phyloP scores from a whole-genome alignment of 352 stramenopile genomes.

The Aphanomyces astaci region DNA sequence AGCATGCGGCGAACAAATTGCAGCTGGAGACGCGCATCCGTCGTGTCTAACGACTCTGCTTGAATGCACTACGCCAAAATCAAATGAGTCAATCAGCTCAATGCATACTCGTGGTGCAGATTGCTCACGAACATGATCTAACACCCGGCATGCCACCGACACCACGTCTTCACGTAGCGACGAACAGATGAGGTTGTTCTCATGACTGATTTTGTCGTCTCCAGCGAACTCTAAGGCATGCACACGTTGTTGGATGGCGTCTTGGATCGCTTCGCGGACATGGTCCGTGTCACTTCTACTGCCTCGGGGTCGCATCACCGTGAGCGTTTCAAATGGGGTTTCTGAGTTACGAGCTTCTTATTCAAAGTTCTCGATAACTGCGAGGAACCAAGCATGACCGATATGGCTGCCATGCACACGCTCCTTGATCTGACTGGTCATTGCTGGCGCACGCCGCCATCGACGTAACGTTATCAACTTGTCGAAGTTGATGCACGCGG shows the following conservation, averaged over 20 bases:
- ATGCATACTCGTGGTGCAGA: too few relatives aligned
- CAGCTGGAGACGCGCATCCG: slow-evolving; percentile 2
- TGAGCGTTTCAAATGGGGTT: not conserved
- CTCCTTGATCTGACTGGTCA: too few relatives aligned
- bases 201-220: not conserved
- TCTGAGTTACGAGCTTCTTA: too few relatives aligned
- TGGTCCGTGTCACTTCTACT: not conserved
- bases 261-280: not conserved
- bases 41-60: slow-evolving; percentile 6
- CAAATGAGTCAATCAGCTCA: not conserved
- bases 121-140: not conserved
- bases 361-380: too few relatives aligned
- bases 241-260: not conserved
- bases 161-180: not conserved
- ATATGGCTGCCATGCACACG: too few relatives aligned
- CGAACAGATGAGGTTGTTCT: not conserved
- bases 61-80: not conserved
- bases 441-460: too few relatives aligned
- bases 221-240: not conserved
- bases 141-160: not conserved
- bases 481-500: too few relatives aligned
- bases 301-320: not conserved
- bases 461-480: too few relatives aligned
- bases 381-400: too few relatives aligned
- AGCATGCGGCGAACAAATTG: slow-evolving; percentile 7